A percentile compares a stretch with the other conserved stretches of the same genome.
Conservation (phyloP, 495 filamentous ascomycete species). For the Annulohypoxylon stygium region DNA sequence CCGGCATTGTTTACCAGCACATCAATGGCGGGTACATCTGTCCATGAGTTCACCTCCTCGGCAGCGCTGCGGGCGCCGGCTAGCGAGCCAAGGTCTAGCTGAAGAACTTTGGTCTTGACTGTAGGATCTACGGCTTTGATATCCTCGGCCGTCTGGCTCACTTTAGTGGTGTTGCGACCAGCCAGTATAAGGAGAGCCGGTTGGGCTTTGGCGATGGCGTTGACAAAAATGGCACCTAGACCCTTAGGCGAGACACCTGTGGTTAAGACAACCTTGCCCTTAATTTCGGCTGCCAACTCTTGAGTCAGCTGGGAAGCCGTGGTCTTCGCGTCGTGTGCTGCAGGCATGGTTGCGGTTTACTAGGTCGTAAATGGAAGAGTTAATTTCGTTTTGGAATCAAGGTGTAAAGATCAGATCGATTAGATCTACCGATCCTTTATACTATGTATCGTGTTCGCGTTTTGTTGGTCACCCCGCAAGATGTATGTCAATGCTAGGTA, state of each 20-base stretch:
- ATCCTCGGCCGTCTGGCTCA: slow-evolving; percentile 52
- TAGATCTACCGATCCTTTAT: too few relatives aligned
- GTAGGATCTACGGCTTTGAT: slow-evolving; percentile 36
- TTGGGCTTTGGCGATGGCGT: slow-evolving; percentile 55
- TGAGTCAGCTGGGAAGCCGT: background rate
- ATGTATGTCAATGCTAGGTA: too few relatives aligned
- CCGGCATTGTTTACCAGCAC: slow-evolving; percentile 79
- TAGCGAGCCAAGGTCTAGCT: slow-evolving; percentile 62
- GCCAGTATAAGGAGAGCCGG: slow-evolving; percentile 63
- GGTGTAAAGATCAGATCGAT: too few relatives aligned
- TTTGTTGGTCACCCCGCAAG: too few relatives aligned
- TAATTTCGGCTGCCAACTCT: slow-evolving; percentile 17
- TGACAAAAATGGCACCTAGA: slow-evolving; percentile 58
- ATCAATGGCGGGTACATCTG: slow-evolving; percentile 63
- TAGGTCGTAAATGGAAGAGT: too few relatives aligned
- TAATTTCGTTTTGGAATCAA: too few relatives aligned
- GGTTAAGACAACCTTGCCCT: slow-evolving; percentile 55
- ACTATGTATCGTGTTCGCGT: too few relatives aligned
- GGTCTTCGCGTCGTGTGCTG: too few relatives aligned
- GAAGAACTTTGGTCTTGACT: slow-evolving; percentile 47
- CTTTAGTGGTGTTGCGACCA: slow-evolving; percentile 57
- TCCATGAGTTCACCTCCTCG: slow-evolving; percentile 52
- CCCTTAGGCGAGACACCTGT: slow-evolving; percentile 60
- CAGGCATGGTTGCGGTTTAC: too few relatives aligned
- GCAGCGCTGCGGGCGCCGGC: slow-evolving; percentile 58